A percentile compares a stretch with the other conserved stretches of the same genome.
phyloP scores from a whole-genome alignment of 2,329 filamentous ascomycete species.

The Fusarium sp. region DNA sequence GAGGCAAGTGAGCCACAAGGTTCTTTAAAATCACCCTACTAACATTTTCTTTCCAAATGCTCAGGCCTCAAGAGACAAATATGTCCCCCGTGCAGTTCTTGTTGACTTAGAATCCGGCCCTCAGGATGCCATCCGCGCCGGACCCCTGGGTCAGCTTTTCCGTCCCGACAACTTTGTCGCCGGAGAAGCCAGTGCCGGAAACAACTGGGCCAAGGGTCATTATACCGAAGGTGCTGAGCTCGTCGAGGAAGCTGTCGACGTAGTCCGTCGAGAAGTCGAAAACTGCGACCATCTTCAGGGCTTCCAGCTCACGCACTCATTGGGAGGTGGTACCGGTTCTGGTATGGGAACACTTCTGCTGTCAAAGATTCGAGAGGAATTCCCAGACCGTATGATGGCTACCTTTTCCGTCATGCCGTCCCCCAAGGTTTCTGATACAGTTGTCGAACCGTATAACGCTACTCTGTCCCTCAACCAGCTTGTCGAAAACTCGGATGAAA shows the following conservation, averaged over 20 bases:
- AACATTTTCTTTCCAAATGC: conserved; percentile 9
- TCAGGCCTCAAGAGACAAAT: conserved; percentile 96
- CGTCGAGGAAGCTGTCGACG: conserved; percentile 97
- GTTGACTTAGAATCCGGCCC: conserved; percentile 99
- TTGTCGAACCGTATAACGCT: conserved; percentile 99
- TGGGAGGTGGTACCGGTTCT: conserved; percentile 99
- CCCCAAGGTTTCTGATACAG: conserved; percentile 99
- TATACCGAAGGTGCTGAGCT: conserved; percentile 99
- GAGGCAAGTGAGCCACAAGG: conserved; percentile 60
- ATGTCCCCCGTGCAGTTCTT: conserved; percentile 98
- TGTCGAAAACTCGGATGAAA: conserved; percentile 99
- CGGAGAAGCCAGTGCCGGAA: conserved; percentile 98
- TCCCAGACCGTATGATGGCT: conserved; percentile 99
- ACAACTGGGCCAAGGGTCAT: conserved; percentile 99
- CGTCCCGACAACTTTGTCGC: conserved; percentile 99
- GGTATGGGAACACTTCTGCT: conserved; percentile 99
- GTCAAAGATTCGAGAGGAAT: conserved; percentile 99
- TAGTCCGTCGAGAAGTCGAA: conserved; percentile 98
- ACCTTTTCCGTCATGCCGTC: conserved; percentile 99
- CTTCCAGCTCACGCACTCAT: conserved; percentile 99
- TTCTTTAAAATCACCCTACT: neutral
- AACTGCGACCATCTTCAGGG: conserved; percentile 99
- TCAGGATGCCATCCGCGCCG: conserved; percentile 98
- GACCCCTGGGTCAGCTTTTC: conserved; percentile 99
- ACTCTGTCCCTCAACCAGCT: conserved; percentile 99